Evolutionary conservation across 345 rosid genomes (phyloP), one percentile per base, ranked within the genome.

Genomic region (Sisymbrium irio): DNA sequence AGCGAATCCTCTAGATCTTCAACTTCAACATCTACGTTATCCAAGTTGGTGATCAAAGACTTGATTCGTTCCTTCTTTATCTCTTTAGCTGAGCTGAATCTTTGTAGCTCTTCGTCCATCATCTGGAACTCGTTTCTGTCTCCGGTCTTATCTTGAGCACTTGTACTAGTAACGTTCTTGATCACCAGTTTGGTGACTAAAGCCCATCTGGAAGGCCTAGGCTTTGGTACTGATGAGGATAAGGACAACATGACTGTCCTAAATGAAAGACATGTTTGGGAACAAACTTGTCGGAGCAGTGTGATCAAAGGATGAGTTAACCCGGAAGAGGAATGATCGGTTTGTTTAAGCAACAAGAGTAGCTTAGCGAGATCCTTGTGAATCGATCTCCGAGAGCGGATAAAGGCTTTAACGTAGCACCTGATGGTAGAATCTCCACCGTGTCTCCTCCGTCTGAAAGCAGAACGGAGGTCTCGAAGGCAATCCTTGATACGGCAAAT

Each of bases 1-100:
- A 84, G 74, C 4, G 70, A 82, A 18, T 74, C 72, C 61, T 90
- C 94, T 36, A 88, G 67, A 41, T 79, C 85, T 72, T 82, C 88
- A 54, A 84, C 71, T 4, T 72, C 62, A 5, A 19, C 54, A 20
- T 86, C 87, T 75, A 85, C 61, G 20, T 33, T 72, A 35, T 82
- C 86, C 65, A 86, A 78, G 72, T 28, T 77, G 44, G 42, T 46
- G 57, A 72, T 77, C 47, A 83, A 79, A 42, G 50, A 60, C 27
- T 80, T 67, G 63, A 50, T 74, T 65, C 75, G 70, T 62, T 79
- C 77, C 39, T 33, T 45, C 58, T 40, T 79, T 60, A 37, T 42
- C 67, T 18, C 82, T 78, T 30, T 42, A 59, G 67, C 62, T 30
- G 14, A 17, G 69, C 72, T 25, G 50, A 84, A 14, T 44, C 73